These are phyloP conservation scores for Ascocoryne sarcoides DNA, from an alignment of 2,329 filamentous ascomycete genomes.

Conservation along the genomic window DNA sequence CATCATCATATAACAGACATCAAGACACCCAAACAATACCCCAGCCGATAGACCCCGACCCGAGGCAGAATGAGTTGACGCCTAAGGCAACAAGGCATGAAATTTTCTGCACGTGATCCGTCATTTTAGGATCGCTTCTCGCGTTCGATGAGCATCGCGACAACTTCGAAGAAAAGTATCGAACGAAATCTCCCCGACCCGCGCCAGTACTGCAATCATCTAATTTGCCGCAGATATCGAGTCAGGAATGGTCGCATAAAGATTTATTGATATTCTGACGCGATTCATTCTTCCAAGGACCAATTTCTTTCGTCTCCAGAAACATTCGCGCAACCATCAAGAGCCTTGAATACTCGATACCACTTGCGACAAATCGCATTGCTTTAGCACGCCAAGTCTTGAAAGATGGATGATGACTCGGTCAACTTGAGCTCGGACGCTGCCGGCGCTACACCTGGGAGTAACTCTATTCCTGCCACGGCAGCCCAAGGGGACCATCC, in stretches of 20 bases:
- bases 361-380: slow-evolving; percentile 26
- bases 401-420: slow-evolving; percentile 50
- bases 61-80: slow-evolving; percentile 13
- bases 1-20: too few relatives aligned
- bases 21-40: too few relatives aligned
- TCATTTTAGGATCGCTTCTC: background rate
- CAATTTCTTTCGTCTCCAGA: slow-evolving; percentile 8
- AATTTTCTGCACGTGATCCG: too few relatives aligned
- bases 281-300: background rate
- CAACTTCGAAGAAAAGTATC: slow-evolving; percentile 12
- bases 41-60: slow-evolving; percentile 1
- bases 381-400: slow-evolving; percentile 8
- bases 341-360: slow-evolving; percentile 4
- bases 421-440: slow-evolving; percentile 49
- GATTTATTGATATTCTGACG: background rate
- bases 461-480: slow-evolving; percentile 49
- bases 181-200: slow-evolving; percentile 11
- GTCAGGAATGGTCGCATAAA: background rate
- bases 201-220: slow-evolving; percentile 11
- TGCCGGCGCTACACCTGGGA: slow-evolving; percentile 46
- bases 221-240: slow-evolving; percentile 5
- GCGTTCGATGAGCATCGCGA: slow-evolving; percentile 8
- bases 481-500: slow-evolving; percentile 39
- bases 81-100: too few relatives aligned
- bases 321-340: slow-evolving; percentile 9